These are phyloP conservation scores for Suillus clintonianus DNA, from an alignment of 768 basidiomycete species.

Conservation along the genomic window DNA sequence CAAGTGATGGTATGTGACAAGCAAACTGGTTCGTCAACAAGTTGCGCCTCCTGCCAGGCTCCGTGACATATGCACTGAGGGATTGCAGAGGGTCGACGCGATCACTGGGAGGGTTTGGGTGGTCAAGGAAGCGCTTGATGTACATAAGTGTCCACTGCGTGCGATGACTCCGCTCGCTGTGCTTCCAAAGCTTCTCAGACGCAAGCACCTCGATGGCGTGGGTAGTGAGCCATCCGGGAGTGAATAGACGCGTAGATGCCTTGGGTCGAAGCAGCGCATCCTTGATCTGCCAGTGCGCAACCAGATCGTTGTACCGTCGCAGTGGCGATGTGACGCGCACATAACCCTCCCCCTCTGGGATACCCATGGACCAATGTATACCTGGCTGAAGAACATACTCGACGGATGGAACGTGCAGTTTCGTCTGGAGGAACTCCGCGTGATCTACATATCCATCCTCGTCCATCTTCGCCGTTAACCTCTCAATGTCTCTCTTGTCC, in stretches of 20 bases:
- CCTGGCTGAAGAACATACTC: conserved; percentile 54
- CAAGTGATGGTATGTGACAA: conserved; percentile 30
- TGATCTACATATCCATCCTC: conserved; percentile 45
- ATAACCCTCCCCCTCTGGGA: conserved; percentile 80
- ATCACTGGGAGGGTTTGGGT: conserved; percentile 16
- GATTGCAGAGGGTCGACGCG: conserved; percentile 28
- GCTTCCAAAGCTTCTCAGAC: conserved; percentile 36
- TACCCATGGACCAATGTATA: conserved; percentile 68
- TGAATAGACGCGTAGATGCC: conserved; percentile 44
- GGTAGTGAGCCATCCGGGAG: conserved; percentile 43
- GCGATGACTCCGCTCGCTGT: conserved; percentile 33
- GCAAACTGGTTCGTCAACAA: conserved; percentile 7
- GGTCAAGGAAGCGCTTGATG: conserved; percentile 39
- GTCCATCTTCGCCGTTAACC: conserved; percentile 52
- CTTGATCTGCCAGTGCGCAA: conserved; percentile 95
- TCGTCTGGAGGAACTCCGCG: conserved; percentile 33
- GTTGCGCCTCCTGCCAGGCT: conserved; percentile 12
- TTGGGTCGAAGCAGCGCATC: conserved; percentile 53
- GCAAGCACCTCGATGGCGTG: conserved; percentile 40
- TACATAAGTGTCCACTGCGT: conserved; percentile 44
- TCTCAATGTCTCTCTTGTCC: conserved; percentile 37
- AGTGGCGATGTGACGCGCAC: conserved; percentile 83
- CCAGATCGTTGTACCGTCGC: conserved; percentile 78
- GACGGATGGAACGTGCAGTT: conserved; percentile 37
- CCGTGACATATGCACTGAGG: conserved; percentile 27